Evolutionary conservation across 108 stramenopile species (phyloP).

Genomic region (Cyclotella atomus): DNA sequence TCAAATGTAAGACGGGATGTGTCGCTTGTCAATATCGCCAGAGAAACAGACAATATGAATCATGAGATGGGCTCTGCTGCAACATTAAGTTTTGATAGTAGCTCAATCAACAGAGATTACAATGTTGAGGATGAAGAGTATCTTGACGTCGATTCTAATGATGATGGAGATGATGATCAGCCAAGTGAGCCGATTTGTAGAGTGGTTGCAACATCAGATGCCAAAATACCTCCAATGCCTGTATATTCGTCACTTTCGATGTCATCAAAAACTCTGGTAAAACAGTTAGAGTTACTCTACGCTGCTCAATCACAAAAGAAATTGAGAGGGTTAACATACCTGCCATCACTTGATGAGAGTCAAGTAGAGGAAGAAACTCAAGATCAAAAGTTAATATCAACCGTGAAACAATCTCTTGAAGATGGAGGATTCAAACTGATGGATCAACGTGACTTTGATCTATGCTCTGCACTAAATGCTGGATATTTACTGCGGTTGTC

Average conservation of each 20-base stretch:
- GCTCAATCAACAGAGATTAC: background rate
- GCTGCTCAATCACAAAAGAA: constrained; percentile 60
- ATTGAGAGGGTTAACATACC: constrained; percentile 43
- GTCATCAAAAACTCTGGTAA: constrained; percentile 35
- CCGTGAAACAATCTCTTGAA: constrained; percentile 60
- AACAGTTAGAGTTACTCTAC: constrained; percentile 65
- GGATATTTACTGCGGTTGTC: constrained; percentile 82
- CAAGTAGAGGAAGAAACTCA: constrained; percentile 20
- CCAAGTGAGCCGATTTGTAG: constrained; percentile 33
- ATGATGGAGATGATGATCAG: background rate
- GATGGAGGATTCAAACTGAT: constrained; percentile 80
- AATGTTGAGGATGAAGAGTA: background rate
- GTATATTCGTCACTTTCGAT: constrained; percentile 18
- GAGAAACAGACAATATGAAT: constrained; percentile 1
- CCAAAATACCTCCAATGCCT: constrained; percentile 46
- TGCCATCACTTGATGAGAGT: constrained; percentile 9
- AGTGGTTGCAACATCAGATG: constrained; percentile 60
- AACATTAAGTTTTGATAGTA: background rate
- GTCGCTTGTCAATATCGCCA: constrained; percentile 14
- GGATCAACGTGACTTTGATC: constrained; percentile 72
- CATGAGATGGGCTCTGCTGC: background rate
- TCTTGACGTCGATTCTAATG: background rate
- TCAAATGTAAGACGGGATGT: constrained; percentile 12
- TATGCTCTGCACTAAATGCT: constrained; percentile 79
- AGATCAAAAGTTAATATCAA: constrained; percentile 45